A percentile compares a stretch with the other conserved stretches of the same genome.
These are phyloP conservation scores for Ascosphaera apis DNA, from an alignment of 2,329 filamentous ascomycete genomes.

Conservation along the genomic window DNA sequence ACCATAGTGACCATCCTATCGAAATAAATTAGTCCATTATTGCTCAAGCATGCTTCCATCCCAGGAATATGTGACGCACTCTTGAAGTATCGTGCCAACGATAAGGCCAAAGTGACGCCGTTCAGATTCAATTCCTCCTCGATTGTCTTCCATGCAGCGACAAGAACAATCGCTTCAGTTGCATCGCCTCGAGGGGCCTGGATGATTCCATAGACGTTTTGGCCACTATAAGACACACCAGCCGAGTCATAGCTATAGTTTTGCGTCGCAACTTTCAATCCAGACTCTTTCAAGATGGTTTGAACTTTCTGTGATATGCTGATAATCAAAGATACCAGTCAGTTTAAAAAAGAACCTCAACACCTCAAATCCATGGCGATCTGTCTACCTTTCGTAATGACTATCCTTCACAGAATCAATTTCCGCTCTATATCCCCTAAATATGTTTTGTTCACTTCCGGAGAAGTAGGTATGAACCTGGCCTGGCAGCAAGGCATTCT, in stretches of 20 bases:
- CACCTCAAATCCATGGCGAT: slow-evolving; percentile 4
- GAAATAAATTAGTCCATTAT: slow-evolving; percentile 1
- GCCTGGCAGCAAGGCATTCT: slow-evolving; percentile 84
- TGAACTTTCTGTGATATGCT: slow-evolving; percentile 46
- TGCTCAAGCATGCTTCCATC: not conserved
- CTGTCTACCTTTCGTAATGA: slow-evolving; percentile 14
- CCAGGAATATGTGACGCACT: slow-evolving; percentile 22
- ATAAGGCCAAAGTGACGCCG: slow-evolving; percentile 66
- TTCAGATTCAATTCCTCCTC: slow-evolving; percentile 60
- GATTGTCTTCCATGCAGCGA: slow-evolving; percentile 71
- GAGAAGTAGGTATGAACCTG: slow-evolving; percentile 97
- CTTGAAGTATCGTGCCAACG: slow-evolving; percentile 84
- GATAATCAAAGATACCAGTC: not conserved
- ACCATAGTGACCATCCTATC: slow-evolving; percentile 83
- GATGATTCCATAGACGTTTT: slow-evolving; percentile 85
- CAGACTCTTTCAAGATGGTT: slow-evolving; percentile 51
- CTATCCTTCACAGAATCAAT: slow-evolving; percentile 31
- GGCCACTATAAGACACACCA: slow-evolving; percentile 48
- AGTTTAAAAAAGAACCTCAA: slow-evolving; percentile 12
- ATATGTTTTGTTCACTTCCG: slow-evolving; percentile 85
- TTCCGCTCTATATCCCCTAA: slow-evolving; percentile 74
- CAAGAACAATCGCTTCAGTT: slow-evolving; percentile 84
- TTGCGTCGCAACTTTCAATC: slow-evolving; percentile 71
- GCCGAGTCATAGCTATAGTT: slow-evolving; percentile 67
- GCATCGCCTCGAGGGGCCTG: slow-evolving; percentile 88